Conservation (phyloP, 768 basidiomycete species). For the Sporobolomyces pararoseus region DNA sequence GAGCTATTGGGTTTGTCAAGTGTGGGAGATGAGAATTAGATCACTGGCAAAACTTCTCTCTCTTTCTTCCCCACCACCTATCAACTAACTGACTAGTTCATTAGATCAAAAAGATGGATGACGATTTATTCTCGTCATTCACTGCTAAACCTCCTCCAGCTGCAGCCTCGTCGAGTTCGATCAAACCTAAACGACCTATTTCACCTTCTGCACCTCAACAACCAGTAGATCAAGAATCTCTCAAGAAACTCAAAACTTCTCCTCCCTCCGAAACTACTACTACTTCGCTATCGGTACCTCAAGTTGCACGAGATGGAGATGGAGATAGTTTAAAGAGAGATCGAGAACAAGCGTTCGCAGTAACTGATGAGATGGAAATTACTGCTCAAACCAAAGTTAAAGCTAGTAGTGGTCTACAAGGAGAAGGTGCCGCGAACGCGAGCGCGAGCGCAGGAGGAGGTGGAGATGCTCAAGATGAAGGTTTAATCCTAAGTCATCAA, state of each 20-base stretch:
- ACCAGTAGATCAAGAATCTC: constrained; percentile 8
- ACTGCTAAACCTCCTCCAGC: constrained; percentile 17
- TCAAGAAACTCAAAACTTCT: constrained; percentile 24
- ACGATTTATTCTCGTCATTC: constrained; percentile 35
- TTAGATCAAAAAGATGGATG: constrained; percentile 9
- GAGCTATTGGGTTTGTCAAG: no score
- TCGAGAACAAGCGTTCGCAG: constrained; percentile 50
- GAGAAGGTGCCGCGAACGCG: constrained; percentile 44
- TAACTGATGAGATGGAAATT: constrained; percentile 90
- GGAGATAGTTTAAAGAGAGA: background rate
- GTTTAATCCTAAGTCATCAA: constrained; percentile 50
- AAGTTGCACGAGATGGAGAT: background rate
- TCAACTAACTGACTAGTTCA: no score
- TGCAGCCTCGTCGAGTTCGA: background rate
- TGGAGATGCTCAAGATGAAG: constrained; percentile 49
- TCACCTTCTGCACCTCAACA: constrained; percentile 8
- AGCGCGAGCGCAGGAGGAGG: constrained; percentile 33
- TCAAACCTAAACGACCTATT: constrained; percentile 19
- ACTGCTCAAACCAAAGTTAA: constrained; percentile 88
- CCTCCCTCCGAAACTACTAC: background rate
- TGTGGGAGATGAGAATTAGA: no score
- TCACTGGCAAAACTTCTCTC: no score
- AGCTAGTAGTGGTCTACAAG: constrained; percentile 80
- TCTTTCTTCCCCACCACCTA: background rate
- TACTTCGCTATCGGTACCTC: background rate